phyloP scores from a whole-genome alignment of 2,329 filamentous ascomycete species.

The Colletotrichum somersetense region DNA sequence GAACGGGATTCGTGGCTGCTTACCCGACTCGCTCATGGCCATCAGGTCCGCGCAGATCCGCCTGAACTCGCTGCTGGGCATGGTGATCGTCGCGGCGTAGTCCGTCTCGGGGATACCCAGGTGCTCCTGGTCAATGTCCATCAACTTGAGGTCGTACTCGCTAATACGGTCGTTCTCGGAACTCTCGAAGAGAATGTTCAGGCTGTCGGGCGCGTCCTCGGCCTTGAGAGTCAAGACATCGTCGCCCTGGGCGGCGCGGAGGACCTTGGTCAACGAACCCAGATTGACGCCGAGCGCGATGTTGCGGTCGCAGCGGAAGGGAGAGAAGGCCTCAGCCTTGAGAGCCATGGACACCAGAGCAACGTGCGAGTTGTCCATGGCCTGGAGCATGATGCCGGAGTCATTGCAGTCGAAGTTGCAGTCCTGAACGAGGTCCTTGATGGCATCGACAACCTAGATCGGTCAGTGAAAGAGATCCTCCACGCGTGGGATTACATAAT shows the following conservation, averaged over 20 bases:
- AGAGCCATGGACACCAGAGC: conserved; percentile 99
- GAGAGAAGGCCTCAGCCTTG: conserved; percentile 92
- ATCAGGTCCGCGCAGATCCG: conserved; percentile 94
- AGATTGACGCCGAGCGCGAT: conserved; percentile 98
- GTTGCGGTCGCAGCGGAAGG: conserved; percentile 98
- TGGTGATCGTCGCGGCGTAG: conserved; percentile 89
- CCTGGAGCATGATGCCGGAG: conserved; percentile 96
- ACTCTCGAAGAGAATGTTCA: conserved; percentile 97
- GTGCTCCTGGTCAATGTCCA: conserved; percentile 99
- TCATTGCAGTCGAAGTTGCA: conserved; percentile 99
- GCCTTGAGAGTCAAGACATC: conserved; percentile 97
- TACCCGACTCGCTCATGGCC: conserved; percentile 95
- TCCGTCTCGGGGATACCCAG: conserved; percentile 99
- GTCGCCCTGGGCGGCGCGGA: conserved; percentile 93
- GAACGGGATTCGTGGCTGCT: conserved; percentile 49
- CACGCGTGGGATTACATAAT: neutral
- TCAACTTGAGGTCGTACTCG: conserved; percentile 99
- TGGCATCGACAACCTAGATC: conserved; percentile 92
- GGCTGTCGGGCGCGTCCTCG: conserved; percentile 93
- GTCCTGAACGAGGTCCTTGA: conserved; percentile 99
- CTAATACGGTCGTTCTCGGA: conserved; percentile 88
- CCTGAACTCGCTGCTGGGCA: conserved; percentile 92
- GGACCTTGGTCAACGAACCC: conserved; percentile 94
- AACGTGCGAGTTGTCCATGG: conserved; percentile 99
- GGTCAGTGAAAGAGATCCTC: conserved; percentile 30